These are phyloP conservation scores for Pseudozyma flocculosa DNA, from an alignment of 1,284 basidiomycete genomes.

Conservation along the genomic window DNA sequence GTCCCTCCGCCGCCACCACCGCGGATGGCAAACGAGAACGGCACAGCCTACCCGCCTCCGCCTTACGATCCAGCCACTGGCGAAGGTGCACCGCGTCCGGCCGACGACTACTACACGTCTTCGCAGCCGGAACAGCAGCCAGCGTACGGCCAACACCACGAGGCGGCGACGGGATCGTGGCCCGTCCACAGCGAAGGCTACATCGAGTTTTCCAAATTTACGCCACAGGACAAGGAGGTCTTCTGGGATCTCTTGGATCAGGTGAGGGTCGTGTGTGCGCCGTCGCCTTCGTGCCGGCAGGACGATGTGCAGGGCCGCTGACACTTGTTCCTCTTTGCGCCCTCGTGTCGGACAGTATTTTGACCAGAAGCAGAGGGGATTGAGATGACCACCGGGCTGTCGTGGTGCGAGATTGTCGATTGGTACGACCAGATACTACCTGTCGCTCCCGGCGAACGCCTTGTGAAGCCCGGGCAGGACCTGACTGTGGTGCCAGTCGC, in stretches of 20 bases:
- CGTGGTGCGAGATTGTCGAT: no score
- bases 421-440: no score
- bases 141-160: background rate
- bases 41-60: constrained; percentile 36
- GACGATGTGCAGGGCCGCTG: background rate
- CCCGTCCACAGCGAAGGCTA: constrained; percentile 8
- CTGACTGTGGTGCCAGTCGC: no score
- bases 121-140: constrained; percentile 7
- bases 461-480: no score
- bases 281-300: background rate
- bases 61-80: constrained; percentile 20
- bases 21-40: constrained; percentile 43
- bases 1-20: constrained; percentile 26
- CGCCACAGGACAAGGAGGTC: constrained; percentile 40
- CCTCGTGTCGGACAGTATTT: constrained; percentile 12
- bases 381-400: no score
- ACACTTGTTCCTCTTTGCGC: background rate
- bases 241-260: constrained; percentile 50
- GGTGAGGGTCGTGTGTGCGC: constrained; percentile 8
- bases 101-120: no score
- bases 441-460: no score
- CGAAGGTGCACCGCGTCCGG: constrained; percentile 16
- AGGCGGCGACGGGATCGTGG: no score
- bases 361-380: constrained; percentile 16
- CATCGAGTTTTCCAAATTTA: constrained; percentile 46